These are phyloP conservation scores for Saturnispora sekii DNA, from an alignment of 805 yeast genomes.

Conservation along the genomic window DNA sequence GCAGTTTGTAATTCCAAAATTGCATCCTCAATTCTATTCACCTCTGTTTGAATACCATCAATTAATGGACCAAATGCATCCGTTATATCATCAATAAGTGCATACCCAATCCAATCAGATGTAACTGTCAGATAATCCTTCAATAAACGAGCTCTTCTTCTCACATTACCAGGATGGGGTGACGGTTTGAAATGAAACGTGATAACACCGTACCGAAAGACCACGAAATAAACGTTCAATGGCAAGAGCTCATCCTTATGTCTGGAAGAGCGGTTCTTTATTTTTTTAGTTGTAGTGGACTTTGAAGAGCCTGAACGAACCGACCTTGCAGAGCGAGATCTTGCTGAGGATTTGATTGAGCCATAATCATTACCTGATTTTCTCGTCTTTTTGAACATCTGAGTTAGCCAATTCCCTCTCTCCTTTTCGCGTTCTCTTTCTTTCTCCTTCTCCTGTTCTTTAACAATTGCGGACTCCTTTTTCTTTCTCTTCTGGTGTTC, in stretches of 20 bases:
- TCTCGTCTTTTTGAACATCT: conserved; percentile 10
- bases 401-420: not conserved
- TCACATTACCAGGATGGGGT: conserved; percentile 91
- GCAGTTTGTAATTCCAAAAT: conserved; percentile 81
- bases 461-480: conserved; percentile 18
- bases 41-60: conserved; percentile 88
- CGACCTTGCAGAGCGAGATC: not conserved
- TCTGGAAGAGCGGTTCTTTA: conserved; percentile 5
- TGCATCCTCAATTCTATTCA: conserved; percentile 87
- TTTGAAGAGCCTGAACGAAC: not conserved
- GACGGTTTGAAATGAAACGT: conserved; percentile 93
- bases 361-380: conserved; percentile 1
- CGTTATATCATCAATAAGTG: conserved; percentile 90
- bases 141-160: conserved; percentile 82
- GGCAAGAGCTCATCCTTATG: conserved; percentile 63
- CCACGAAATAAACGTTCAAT: conserved; percentile 84
- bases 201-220: conserved; percentile 81
- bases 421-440: conserved; percentile 13
- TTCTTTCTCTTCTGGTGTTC: conserved; percentile 41
- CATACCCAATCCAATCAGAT: conserved; percentile 96
- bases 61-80: conserved; percentile 98
- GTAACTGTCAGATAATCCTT: conserved; percentile 83
- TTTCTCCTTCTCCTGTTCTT: conserved; percentile 14
- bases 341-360: conserved; percentile 1
- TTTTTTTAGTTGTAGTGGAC: conserved; percentile 6